Conservation (phyloP, 2,329 filamentous ascomycete species). For the Trichoderma citrinoviride region DNA sequence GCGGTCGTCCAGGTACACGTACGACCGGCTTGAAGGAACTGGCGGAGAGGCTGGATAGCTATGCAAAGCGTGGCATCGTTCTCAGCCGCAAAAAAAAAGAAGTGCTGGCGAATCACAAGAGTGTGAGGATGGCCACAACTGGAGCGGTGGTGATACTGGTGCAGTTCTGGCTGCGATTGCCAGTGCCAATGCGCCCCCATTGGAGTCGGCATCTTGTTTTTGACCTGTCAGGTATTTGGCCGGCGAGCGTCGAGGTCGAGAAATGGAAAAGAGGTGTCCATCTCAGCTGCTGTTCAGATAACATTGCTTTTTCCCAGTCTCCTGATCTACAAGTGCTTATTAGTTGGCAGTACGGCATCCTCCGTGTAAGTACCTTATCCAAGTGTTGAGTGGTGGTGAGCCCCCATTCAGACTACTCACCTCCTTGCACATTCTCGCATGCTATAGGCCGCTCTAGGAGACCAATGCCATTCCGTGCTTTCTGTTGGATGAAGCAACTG, state of each 20-base stretch:
- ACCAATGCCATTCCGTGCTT: neutral
- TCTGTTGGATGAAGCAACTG: constrained; percentile 4
- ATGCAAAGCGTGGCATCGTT: neutral
- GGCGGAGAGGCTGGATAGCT: neutral
- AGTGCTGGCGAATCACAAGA: neutral
- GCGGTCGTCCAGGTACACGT: too few relatives aligned
- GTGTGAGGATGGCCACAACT: neutral
- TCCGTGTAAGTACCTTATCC: too few relatives aligned
- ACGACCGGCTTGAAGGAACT: neutral
- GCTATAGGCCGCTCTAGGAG: neutral
- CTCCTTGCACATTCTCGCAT: neutral
- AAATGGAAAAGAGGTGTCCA: neutral
- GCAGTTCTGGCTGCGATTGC: too few relatives aligned
- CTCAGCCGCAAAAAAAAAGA: neutral
- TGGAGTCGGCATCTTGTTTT: neutral
- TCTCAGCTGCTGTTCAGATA: neutral
- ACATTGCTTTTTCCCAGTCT: neutral
- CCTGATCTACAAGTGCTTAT: too few relatives aligned
- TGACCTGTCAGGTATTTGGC: neutral
- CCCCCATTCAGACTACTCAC: neutral
- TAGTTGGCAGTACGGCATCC: too few relatives aligned
- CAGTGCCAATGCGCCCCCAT: neutral
- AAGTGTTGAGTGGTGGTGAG: neutral
- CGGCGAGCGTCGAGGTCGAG: neutral
- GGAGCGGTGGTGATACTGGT: neutral